These are phyloP conservation scores for Gossypium ekmanianum DNA, from an alignment of 345 rosid species.

Conservation along the genomic window DNA sequence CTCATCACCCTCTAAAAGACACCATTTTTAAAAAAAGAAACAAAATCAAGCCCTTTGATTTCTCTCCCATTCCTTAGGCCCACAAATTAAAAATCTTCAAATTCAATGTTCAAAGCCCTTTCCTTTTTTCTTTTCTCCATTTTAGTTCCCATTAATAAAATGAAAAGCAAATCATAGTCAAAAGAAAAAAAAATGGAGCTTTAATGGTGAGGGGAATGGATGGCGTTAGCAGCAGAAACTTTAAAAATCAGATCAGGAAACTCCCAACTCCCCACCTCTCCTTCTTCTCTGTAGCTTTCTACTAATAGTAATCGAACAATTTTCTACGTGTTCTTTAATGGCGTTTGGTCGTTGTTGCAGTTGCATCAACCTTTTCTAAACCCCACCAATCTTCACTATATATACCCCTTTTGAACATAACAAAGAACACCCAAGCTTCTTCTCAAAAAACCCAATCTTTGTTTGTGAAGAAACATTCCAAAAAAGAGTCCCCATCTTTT, in stretches of 20 bases:
- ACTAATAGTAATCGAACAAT: constrained; percentile 6
- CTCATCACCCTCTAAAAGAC: neutral
- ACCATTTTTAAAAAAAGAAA: neutral
- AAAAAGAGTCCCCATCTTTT: neutral
- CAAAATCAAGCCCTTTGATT: neutral
- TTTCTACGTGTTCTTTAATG: constrained; percentile 23
- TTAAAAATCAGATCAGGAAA: constrained; percentile 3
- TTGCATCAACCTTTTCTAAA: constrained; percentile 22
- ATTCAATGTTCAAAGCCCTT: neutral
- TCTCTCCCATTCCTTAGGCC: neutral
- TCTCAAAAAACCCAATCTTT: neutral
- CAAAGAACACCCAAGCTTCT: neutral
- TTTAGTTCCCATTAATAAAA: neutral
- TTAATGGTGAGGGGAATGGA: neutral
- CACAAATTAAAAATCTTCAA: neutral
- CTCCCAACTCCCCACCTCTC: constrained; percentile 8
- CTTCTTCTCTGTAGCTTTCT: constrained; percentile 3
- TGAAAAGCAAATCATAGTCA: neutral
- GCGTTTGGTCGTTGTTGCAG: constrained; percentile 24
- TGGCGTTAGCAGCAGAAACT: constrained; percentile 14
- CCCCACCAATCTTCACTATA: constrained; percentile 11
- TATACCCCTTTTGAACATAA: neutral
- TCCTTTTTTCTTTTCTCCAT: neutral
- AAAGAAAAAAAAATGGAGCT: neutral
- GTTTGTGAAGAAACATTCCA: neutral